phyloP scores from a whole-genome alignment of 2,329 filamentous ascomycete species.

The Diaporthe australafricana region DNA sequence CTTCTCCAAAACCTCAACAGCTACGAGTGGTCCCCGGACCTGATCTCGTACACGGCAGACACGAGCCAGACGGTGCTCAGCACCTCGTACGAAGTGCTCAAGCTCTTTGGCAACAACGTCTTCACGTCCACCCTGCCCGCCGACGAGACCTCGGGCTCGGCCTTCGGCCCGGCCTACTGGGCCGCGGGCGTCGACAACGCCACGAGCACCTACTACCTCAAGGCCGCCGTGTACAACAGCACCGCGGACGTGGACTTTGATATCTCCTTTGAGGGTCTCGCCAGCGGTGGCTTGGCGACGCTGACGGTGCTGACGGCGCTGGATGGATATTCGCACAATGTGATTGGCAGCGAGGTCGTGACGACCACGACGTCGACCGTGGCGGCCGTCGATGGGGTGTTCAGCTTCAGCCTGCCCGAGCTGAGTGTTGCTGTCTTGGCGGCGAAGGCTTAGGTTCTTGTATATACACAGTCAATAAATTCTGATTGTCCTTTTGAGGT shows the following conservation, averaged over 20 bases:
- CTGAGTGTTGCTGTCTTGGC: conserved; percentile 69
- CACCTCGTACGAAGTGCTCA: conserved; percentile 36
- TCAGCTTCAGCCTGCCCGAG: conserved; percentile 64
- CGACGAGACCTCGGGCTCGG: conserved; percentile 39
- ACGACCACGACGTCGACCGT: conserved; percentile 52
- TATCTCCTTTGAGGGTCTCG: conserved; percentile 57
- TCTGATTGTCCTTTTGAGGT: too few species aligned
- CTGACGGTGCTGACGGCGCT: conserved; percentile 60
- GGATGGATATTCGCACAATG: conserved; percentile 58
- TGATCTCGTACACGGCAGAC: conserved; percentile 35
- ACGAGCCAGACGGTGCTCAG: conserved; percentile 34
- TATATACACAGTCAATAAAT: not conserved
- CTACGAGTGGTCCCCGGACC: conserved; percentile 60
- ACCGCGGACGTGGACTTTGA: conserved; percentile 59
- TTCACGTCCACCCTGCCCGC: conserved; percentile 36
- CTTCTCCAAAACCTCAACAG: conserved; percentile 54
- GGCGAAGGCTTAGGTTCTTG: conserved; percentile 41
- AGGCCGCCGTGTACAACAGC: conserved; percentile 51
- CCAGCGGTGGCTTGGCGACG: conserved; percentile 51
- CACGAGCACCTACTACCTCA: conserved; percentile 35
- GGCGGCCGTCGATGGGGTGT: conserved; percentile 58
- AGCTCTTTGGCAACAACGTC: conserved; percentile 29
- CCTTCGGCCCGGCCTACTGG: conserved; percentile 36
- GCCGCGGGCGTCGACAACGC: conserved; percentile 39
- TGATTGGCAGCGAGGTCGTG: conserved; percentile 62